phyloP scores from a whole-genome alignment of 768 basidiomycete genomes.

The Suillus placidus region DNA sequence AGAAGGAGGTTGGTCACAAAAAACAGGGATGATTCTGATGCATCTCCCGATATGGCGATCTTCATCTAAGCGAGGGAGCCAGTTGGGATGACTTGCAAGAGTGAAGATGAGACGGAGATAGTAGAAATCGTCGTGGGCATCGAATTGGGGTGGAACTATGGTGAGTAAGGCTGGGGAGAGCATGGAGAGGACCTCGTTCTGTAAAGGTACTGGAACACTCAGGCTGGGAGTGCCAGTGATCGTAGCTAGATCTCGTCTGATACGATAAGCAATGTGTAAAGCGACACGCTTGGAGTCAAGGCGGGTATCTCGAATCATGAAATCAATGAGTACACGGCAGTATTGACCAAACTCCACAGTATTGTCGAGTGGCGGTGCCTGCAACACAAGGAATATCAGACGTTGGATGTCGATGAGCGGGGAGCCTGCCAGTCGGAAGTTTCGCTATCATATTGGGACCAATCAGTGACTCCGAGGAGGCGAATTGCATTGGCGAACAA shows the following conservation, averaged over 20 bases:
- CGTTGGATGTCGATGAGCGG: background rate
- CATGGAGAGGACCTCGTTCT: background rate
- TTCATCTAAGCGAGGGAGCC: background rate
- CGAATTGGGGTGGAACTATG: background rate
- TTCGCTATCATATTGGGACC: background rate
- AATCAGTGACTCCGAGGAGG: background rate
- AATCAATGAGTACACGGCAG: background rate
- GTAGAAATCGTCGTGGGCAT: background rate
- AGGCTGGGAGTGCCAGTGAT: background rate
- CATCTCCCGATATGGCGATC: background rate
- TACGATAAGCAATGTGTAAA: background rate
- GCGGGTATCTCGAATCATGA: background rate
- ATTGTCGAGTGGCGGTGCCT: background rate
- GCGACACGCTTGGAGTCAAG: background rate
- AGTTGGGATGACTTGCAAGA: background rate
- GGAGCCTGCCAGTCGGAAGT: background rate
- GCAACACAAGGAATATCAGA: background rate
- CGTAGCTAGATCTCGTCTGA: background rate
- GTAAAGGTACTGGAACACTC: background rate
- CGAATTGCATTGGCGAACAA: background rate
- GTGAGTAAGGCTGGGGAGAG: background rate
- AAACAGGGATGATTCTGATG: background rate
- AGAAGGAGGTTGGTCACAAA: background rate
- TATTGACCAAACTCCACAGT: background rate
- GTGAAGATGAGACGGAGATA: background rate